phyloP scores from a whole-genome alignment of 306 rosid species.

The Castanea mollissima region DNA sequence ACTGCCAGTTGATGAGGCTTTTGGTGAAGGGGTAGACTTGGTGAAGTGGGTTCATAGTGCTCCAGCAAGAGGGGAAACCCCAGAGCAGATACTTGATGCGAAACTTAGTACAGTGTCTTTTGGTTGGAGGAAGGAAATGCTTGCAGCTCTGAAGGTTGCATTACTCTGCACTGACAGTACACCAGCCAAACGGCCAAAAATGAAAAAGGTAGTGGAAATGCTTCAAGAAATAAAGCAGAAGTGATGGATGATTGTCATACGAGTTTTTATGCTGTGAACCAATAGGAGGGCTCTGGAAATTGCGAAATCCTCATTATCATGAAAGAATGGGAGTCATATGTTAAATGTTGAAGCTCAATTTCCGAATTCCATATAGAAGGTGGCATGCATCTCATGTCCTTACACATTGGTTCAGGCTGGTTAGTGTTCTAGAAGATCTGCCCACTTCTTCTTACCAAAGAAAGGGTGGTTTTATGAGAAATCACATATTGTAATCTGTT shows the following conservation, averaged over 20 bases:
- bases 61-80: slow-evolving; percentile 87
- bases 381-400: not conserved
- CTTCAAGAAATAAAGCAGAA: slow-evolving; percentile 71
- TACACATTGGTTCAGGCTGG: not conserved
- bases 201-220: slow-evolving; percentile 97
- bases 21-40: slow-evolving; percentile 90
- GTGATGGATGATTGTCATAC: slow-evolving; percentile 18
- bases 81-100: slow-evolving; percentile 93
- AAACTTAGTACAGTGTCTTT: slow-evolving; percentile 93
- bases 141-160: slow-evolving; percentile 93
- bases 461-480: not conserved
- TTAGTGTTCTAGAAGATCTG: not conserved
- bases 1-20: slow-evolving; percentile 84
- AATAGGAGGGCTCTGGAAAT: not conserved
- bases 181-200: slow-evolving; percentile 93
- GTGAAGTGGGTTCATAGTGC: slow-evolving; percentile 98
- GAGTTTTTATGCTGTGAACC: slow-evolving; percentile 1
- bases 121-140: slow-evolving; percentile 99
- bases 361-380: not conserved
- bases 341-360: not conserved
- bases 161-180: slow-evolving; percentile 88
- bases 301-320: not conserved
- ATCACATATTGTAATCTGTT: not conserved
- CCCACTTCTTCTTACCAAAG: not conserved
- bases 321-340: not conserved